Evolutionary conservation across 495 filamentous ascomycete genomes (phyloP).

Genomic region (Talaromyces stipitatus): DNA sequence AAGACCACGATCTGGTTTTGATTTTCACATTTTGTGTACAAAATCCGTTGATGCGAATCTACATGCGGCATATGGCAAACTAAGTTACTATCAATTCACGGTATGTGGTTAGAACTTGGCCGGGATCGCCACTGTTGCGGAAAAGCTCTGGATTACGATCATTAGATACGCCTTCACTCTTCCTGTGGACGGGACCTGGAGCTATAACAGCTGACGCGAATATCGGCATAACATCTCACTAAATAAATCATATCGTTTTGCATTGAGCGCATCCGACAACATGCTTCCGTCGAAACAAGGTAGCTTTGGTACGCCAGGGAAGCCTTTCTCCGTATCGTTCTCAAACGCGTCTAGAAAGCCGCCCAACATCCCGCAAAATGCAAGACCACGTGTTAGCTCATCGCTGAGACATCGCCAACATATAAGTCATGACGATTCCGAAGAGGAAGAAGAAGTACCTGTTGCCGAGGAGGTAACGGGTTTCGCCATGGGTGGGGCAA

Average conservation of each 20-base stretch:
- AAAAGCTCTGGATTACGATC: not conserved
- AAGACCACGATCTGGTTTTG: not conserved
- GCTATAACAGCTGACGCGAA: not conserved
- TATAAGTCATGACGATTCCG: conserved; percentile 23
- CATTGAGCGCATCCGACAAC: not conserved
- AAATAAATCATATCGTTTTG: too few relatives aligned
- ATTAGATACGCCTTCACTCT: too few relatives aligned
- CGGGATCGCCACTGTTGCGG: not conserved
- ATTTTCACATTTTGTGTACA: not conserved
- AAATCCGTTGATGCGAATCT: not conserved
- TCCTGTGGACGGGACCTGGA: too few relatives aligned
- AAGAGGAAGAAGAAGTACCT: conserved; percentile 34
- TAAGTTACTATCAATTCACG: not conserved
- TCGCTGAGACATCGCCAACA: not conserved
- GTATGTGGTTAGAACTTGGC: not conserved
- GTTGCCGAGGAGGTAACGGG: conserved; percentile 46
- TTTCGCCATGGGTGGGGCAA: conserved; percentile 53
- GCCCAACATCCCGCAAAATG: not conserved
- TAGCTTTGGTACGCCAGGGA: not conserved
- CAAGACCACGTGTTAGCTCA: conserved; percentile 5
- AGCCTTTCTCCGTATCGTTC: conserved; percentile 6
- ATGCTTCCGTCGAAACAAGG: not conserved
- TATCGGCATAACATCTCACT: not conserved
- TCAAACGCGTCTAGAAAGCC: not conserved
- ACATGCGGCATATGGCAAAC: not conserved